Percentiles rank a stretch among this genome's conserved stretches.
phyloP scores from a whole-genome alignment of 2,329 filamentous ascomycete species.

The Chaetomium olivaceum region DNA sequence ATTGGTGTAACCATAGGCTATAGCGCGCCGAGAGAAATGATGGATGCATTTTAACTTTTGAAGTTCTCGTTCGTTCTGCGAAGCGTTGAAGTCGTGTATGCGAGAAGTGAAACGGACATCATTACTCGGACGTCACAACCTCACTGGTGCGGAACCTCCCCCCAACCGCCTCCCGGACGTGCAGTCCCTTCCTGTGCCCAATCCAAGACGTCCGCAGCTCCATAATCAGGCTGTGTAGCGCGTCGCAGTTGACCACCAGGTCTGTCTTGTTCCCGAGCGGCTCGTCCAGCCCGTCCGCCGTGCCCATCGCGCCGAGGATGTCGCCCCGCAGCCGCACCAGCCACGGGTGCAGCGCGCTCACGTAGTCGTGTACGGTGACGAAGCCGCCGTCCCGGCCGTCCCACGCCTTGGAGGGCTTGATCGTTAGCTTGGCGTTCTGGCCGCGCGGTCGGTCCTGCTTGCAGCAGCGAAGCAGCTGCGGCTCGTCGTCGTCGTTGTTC shows the following conservation, averaged over 20 bases:
- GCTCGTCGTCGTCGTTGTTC: neutral
- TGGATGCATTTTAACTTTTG: no score
- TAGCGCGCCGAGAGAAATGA: no score
- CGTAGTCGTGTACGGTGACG: constrained; percentile 10
- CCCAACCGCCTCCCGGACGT: neutral
- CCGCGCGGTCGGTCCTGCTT: neutral
- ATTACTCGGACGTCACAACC: neutral
- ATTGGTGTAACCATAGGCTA: no score
- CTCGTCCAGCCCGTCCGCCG: neutral
- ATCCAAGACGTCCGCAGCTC: neutral
- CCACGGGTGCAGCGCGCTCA: constrained; percentile 6
- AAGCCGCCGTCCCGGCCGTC: neutral
- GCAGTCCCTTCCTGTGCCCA: neutral
- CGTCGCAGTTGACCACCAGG: constrained; percentile 1
- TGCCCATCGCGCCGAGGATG: constrained; percentile 11
- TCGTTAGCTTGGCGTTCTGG: neutral
- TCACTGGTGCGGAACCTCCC: neutral
- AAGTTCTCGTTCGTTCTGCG: no score
- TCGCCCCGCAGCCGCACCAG: neutral
- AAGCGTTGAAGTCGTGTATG: no score
- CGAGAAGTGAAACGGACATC: no score
- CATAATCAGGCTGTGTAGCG: neutral
- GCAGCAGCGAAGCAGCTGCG: neutral
- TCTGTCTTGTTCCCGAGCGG: constrained; percentile 3
- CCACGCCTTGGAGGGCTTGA: neutral